Evolutionary conservation across 2,329 filamentous ascomycete genomes (phyloP).

Genomic region (Epichloe amarillans): DNA sequence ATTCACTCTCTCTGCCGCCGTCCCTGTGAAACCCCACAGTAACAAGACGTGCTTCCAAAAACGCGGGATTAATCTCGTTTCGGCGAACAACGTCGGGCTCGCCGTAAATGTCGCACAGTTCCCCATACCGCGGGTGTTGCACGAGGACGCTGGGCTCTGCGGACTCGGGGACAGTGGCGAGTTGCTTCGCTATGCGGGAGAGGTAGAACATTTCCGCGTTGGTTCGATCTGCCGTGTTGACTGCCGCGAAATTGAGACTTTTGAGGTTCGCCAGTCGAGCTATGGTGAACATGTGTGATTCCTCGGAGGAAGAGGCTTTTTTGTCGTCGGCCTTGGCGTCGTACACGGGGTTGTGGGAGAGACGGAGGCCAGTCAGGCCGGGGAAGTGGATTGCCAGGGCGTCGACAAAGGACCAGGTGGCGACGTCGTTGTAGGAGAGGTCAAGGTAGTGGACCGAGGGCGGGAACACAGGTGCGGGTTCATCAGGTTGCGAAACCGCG

Average conservation of each 20-base stretch:
- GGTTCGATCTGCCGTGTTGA: constrained; percentile 60
- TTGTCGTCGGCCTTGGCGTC: constrained; percentile 33
- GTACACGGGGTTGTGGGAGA: constrained; percentile 80
- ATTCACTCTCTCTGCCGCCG: constrained; percentile 16
- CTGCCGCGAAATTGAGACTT: constrained; percentile 58
- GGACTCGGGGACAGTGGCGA: constrained; percentile 44
- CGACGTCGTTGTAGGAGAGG: constrained; percentile 57
- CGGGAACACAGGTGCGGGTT: constrained; percentile 34
- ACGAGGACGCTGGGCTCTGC: constrained; percentile 41
- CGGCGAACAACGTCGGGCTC: constrained; percentile 50
- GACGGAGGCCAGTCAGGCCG: constrained; percentile 57
- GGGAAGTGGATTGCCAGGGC: constrained; percentile 55
- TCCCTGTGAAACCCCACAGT: constrained; percentile 39
- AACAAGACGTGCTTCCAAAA: constrained; percentile 67
- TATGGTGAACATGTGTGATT: constrained; percentile 80
- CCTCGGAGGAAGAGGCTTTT: constrained; percentile 47
- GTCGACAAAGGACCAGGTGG: constrained; percentile 63
- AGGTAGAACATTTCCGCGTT: constrained; percentile 94
- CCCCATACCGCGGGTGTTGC: constrained; percentile 57
- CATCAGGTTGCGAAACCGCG: constrained; percentile 18
- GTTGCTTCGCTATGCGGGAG: constrained; percentile 64
- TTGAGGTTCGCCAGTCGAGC: constrained; percentile 57
- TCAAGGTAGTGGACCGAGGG: constrained; percentile 50
- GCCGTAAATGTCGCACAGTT: constrained; percentile 65
- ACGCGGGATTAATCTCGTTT: constrained; percentile 55